phyloP scores from a whole-genome alignment of 2,329 filamentous ascomycete genomes.

The Cercospora berteroae region DNA sequence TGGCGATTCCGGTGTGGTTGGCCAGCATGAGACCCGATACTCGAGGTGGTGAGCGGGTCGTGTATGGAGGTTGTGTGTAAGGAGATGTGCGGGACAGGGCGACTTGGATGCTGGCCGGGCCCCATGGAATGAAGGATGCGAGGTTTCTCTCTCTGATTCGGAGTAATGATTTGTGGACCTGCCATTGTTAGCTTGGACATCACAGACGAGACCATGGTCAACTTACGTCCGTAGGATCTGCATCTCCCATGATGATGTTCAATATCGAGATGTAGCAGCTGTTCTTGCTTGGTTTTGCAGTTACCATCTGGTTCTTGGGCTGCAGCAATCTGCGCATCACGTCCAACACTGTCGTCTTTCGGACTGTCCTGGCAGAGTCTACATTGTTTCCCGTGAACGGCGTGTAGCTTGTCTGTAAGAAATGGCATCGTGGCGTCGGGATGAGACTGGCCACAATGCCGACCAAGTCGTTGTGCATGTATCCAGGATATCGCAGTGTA shows the following conservation, averaged over 20 bases:
- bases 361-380: constrained; percentile 93
- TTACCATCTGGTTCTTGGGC: constrained; percentile 99
- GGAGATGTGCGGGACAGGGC: constrained; percentile 95
- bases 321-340: constrained; percentile 95
- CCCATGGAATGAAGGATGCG: constrained; percentile 97
- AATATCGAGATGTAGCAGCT: constrained; percentile 99
- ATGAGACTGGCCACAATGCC: constrained; percentile 95
- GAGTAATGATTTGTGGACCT: constrained; percentile 92
- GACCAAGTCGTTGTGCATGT: constrained; percentile 99
- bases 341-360: constrained; percentile 95
- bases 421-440: constrained; percentile 93
- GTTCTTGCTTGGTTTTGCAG: constrained; percentile 89
- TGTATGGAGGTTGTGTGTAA: constrained; percentile 91
- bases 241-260: constrained; percentile 98
- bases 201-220: background rate
- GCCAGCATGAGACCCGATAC: constrained; percentile 97
- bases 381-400: constrained; percentile 96
- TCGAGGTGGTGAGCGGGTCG: constrained; percentile 79
- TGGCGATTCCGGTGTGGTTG: constrained; percentile 96
- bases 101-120: constrained; percentile 94
- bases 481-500: constrained; percentile 92
- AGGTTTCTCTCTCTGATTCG: constrained; percentile 91
- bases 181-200: constrained; percentile 6
- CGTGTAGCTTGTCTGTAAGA: constrained; percentile 97
- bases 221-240: constrained; percentile 83